Conservation (phyloP, 352 stramenopile species). For the Pythium phragmiticola region DNA sequence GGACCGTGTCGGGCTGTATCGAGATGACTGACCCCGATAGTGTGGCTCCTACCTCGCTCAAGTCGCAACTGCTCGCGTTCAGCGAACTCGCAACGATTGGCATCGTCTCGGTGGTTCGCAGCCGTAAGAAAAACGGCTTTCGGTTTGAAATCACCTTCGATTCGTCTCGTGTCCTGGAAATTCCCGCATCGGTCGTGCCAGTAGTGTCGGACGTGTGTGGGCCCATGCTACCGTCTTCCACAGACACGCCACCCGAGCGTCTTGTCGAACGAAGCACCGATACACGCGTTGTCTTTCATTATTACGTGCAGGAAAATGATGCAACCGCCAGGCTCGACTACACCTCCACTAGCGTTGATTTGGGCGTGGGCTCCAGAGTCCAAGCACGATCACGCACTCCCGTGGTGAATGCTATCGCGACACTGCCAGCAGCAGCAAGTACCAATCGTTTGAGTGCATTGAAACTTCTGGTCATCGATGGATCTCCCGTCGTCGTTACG, state of each 20-base stretch:
- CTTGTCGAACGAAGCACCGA: slow-evolving; percentile 42
- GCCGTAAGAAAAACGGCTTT: slow-evolving; percentile 50
- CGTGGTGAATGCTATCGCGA: slow-evolving; percentile 31
- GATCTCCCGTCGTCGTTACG: slow-evolving; percentile 39
- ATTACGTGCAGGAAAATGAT: slow-evolving; percentile 40
- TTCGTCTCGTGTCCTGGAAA: slow-evolving; percentile 37
- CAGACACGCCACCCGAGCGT: slow-evolving; percentile 32
- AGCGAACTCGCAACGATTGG: slow-evolving; percentile 45
- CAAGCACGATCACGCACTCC: slow-evolving; percentile 36
- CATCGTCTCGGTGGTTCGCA: slow-evolving; percentile 45
- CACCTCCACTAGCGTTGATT: slow-evolving; percentile 25
- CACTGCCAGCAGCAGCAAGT: slow-evolving; percentile 30
- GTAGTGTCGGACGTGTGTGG: slow-evolving; percentile 52
- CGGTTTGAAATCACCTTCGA: slow-evolving; percentile 62
- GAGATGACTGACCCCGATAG: slow-evolving; percentile 50
- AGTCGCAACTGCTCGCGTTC: slow-evolving; percentile 45
- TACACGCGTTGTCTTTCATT: slow-evolving; percentile 58
- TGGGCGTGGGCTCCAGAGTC: slow-evolving; percentile 30
- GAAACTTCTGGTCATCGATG: slow-evolving; percentile 50
- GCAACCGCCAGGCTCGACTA: slow-evolving; percentile 32
- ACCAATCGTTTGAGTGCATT: slow-evolving; percentile 28
- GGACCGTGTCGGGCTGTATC: slow-evolving; percentile 43
- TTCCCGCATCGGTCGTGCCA: slow-evolving; percentile 41
- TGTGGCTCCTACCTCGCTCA: slow-evolving; percentile 38
- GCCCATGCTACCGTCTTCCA: slow-evolving; percentile 40